phyloP scores from a whole-genome alignment of 2,329 filamentous ascomycete genomes.

The Stagonosporopsis chrysanthemi region DNA sequence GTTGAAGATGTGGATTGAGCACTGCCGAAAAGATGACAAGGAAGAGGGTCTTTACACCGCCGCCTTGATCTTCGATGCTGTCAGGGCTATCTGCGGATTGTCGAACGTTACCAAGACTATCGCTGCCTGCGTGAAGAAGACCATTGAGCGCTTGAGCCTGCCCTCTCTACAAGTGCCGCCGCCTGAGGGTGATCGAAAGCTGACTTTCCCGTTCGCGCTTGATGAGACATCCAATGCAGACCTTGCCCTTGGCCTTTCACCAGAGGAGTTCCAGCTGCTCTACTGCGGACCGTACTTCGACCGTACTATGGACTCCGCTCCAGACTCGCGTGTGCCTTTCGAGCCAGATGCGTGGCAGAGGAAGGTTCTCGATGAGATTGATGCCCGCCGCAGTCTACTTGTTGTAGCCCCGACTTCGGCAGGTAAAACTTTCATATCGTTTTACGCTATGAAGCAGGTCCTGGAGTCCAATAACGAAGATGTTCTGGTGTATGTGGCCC shows the following conservation, averaged over 20 bases:
- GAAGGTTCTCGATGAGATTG: slow-evolving; percentile 75
- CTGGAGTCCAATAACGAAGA: slow-evolving; percentile 72
- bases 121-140: slow-evolving; percentile 41
- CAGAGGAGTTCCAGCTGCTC: slow-evolving; percentile 70
- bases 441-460: slow-evolving; percentile 83
- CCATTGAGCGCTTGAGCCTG: slow-evolving; percentile 50
- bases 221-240: slow-evolving; percentile 30
- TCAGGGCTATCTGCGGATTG: slow-evolving; percentile 39
- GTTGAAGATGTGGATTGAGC: slow-evolving; percentile 57
- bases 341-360: slow-evolving; percentile 80
- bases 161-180: slow-evolving; percentile 45
- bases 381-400: slow-evolving; percentile 73
- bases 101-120: slow-evolving; percentile 42
- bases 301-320: slow-evolving; percentile 72
- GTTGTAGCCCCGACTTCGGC: slow-evolving; percentile 80
- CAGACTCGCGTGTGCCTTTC: slow-evolving; percentile 75
- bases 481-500: slow-evolving; percentile 79
- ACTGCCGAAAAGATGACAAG: slow-evolving; percentile 41
- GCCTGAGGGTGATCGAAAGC: slow-evolving; percentile 47
- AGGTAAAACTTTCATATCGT: slow-evolving; percentile 84
- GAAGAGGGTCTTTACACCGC: slow-evolving; percentile 42
- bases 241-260: slow-evolving; percentile 49
- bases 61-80: slow-evolving; percentile 44
- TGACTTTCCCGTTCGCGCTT: slow-evolving; percentile 54
- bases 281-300: slow-evolving; percentile 78